phyloP scores from a whole-genome alignment of 331 rosid genomes.

The Rosa hybrid region DNA sequence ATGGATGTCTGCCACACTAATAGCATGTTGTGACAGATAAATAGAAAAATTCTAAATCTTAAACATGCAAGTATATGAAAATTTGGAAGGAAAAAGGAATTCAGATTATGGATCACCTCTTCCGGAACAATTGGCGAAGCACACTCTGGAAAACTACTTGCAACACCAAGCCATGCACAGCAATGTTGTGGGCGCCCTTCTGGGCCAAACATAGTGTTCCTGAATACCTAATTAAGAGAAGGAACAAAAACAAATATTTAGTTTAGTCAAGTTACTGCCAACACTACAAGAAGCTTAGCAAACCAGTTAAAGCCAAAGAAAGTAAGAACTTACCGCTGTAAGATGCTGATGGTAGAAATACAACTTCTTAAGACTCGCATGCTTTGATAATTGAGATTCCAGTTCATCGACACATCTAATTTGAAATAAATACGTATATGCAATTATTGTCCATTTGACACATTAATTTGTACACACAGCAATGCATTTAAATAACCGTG shows the following conservation, averaged over 20 bases:
- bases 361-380: conserved; percentile 90
- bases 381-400: conserved; percentile 86
- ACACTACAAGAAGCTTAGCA: conserved; percentile 11
- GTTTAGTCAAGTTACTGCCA: conserved; percentile 20
- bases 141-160: conserved; percentile 98
- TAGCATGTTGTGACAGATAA: background rate
- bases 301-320: background rate
- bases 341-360: conserved; percentile 97
- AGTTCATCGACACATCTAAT: conserved; percentile 92
- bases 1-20: background rate
- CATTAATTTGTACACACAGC: background rate
- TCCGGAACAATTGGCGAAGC: conserved; percentile 89
- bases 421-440: conserved; percentile 14
- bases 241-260: conserved; percentile 22
- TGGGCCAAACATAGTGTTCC: conserved; percentile 99
- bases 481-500: background rate
- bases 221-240: conserved; percentile 63
- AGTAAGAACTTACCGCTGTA: conserved; percentile 63
- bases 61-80: background rate
- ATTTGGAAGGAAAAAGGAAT: conserved; percentile 8
- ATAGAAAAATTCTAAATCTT: background rate
- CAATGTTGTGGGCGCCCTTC: conserved; percentile 99
- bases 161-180: conserved; percentile 98
- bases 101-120: conserved; percentile 57
- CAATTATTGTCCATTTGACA: background rate